Evolutionary conservation across 192 early-diverging fungal genomes (phyloP), one percentile per base, ranked within the genome.

Genomic region (Coemansia sp.): DNA sequence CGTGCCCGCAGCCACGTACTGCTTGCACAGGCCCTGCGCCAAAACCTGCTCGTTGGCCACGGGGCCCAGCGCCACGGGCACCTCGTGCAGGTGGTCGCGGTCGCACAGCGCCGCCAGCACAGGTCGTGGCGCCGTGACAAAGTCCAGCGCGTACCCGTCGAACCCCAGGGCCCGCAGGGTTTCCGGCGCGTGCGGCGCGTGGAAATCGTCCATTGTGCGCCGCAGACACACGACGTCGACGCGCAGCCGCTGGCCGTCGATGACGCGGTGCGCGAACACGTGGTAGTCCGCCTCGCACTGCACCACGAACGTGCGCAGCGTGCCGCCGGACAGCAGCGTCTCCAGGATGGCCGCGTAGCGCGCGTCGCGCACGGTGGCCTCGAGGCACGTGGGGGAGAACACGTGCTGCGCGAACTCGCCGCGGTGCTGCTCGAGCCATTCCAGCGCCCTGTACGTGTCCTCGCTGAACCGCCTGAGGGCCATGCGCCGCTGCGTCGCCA

Each of bases 201-300:
- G 50, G 43, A 76, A 75, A 9, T 57, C 21, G 14, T 76, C 55
- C 9, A 82, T 50, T 23, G 60, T 39, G 15, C 53, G 61, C 15
- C 62, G 34, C 23, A 70, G 81, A 40, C 82, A 79, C 19, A 84
- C 80, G 25, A 86, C 82, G 41, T 83, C 86, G 3, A 90, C 70
- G 33, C 89, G 82, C 42, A 89, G 69, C 22, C 67, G 75, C 57
- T 61, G 62, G 4, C 64, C 64, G 61, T 94, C 90, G 51, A 86
- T 78, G 14, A 88, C 53, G 54, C 88, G 81, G 11, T 72, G 58
- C 7, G 86, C 86, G 25, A 98, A 78, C 9, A 55, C 53, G 4
- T 82, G 53, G 70, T 98, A 98, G 67, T 98, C 95, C 25, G 80
- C 81, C 50, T 86, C 66, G 21, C 84, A 77, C 64, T 93, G 87